These are phyloP conservation scores for Cutaneotrichosporon sp. DNA, from an alignment of 1,284 basidiomycete genomes.

Conservation along the genomic window DNA sequence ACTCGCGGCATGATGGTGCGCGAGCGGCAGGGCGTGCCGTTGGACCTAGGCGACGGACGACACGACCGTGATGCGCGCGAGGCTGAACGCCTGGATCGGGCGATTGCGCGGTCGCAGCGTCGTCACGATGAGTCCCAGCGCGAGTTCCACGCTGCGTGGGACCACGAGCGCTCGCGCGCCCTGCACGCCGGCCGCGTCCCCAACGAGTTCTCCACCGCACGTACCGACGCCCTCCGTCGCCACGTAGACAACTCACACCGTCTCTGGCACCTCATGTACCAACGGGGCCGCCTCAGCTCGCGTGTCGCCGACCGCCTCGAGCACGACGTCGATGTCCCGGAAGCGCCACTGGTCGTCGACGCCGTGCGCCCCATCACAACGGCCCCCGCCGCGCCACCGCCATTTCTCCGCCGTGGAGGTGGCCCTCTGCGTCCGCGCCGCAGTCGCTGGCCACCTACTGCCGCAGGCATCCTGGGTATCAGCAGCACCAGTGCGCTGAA, in stretches of 20 bases:
- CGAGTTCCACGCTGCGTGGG: slow-evolving; percentile 7
- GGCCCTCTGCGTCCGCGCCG: neutral
- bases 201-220: slow-evolving; percentile 3
- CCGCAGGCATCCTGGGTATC: neutral
- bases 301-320: neutral
- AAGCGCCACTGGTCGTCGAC: neutral
- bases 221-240: slow-evolving; percentile 8
- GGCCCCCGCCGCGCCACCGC: neutral
- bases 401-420: neutral
- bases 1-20: slow-evolving; percentile 13
- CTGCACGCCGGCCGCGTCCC: slow-evolving; percentile 5
- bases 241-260: slow-evolving; percentile 14
- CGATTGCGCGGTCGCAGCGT: slow-evolving; percentile 4
- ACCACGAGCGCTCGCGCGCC: slow-evolving; percentile 8
- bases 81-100: slow-evolving; percentile 10
- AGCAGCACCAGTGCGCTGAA: neutral
- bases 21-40: slow-evolving; percentile 5
- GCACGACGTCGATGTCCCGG: neutral
- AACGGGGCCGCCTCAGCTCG: neutral
- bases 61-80: slow-evolving; percentile 5
- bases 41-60: neutral
- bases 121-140: slow-evolving; percentile 9
- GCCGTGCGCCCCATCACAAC: neutral
- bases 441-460: too few relatives aligned
- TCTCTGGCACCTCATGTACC: slow-evolving; percentile 11